These are phyloP conservation scores for Suhomyces prunicola DNA, from an alignment of 805 yeast species.

Conservation along the genomic window DNA sequence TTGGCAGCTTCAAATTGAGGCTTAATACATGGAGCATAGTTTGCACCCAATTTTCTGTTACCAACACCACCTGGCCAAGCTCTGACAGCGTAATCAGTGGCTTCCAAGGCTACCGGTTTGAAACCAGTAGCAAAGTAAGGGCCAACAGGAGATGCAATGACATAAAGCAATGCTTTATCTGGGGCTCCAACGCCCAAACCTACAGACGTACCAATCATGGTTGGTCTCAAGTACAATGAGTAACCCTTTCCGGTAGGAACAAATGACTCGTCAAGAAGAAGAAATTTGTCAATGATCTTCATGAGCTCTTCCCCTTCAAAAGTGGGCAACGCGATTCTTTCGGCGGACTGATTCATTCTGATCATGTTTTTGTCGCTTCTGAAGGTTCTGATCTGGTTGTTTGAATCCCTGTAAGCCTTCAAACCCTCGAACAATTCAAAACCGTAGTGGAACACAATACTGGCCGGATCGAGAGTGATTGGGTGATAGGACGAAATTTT, in stretches of 20 bases:
- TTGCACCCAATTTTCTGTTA: conserved; percentile 93
- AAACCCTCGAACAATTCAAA: conserved; percentile 95
- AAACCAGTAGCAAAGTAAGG: conserved; percentile 95
- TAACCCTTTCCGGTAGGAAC: conserved; percentile 87
- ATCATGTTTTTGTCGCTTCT: conserved; percentile 90
- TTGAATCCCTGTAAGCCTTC: conserved; percentile 74
- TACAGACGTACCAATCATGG: conserved; percentile 88
- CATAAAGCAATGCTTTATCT: conserved; percentile 73
- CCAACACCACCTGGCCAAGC: conserved; percentile 99
- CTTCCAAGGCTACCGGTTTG: conserved; percentile 92
- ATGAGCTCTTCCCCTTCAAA: conserved; percentile 77
- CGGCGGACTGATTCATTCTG: conserved; percentile 86
- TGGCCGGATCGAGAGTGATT: conserved; percentile 76
- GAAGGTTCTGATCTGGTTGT: conserved; percentile 64
- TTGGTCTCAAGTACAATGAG: conserved; percentile 91
- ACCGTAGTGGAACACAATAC: conserved; percentile 90
- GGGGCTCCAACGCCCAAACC: conserved; percentile 88
- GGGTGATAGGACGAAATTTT: conserved; percentile 82
- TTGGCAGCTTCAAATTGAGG: conserved; percentile 89
- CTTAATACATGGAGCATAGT: conserved; percentile 91
- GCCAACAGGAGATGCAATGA: conserved; percentile 94
- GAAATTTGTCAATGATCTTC: conserved; percentile 71
- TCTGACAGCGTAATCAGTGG: conserved; percentile 93
- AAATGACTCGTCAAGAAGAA: conserved; percentile 69
- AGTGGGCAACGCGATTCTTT: conserved; percentile 82